A percentile compares a stretch with the other conserved stretches of the same genome.
Conservation (phyloP, 2,329 filamentous ascomycete genomes). For the Ascochyta clinopodiicola region DNA sequence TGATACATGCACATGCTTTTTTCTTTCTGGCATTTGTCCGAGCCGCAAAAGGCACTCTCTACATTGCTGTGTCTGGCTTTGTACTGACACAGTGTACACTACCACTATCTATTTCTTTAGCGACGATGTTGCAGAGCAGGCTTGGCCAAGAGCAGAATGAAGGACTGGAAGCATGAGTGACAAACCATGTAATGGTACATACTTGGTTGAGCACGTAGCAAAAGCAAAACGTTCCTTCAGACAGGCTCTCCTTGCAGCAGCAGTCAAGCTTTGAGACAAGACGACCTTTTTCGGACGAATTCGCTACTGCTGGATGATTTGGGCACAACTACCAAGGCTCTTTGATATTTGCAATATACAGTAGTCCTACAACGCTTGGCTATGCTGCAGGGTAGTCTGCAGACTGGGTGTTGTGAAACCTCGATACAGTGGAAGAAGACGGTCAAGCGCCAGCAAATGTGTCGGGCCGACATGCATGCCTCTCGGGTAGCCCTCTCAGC, state of each 20-base stretch:
- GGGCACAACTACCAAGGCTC: no score
- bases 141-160: slow-evolving; percentile 11
- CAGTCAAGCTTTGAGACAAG: no score
- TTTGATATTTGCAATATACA: no score
- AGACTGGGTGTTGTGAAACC: not conserved
- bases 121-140: slow-evolving; percentile 24
- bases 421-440: not conserved
- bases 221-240: slow-evolving; percentile 36
- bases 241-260: not conserved
- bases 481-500: not conserved
- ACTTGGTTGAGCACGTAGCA: slow-evolving; percentile 32
- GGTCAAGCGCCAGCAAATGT: not conserved
- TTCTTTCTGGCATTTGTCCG: slow-evolving; percentile 30
- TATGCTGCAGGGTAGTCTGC: no score
- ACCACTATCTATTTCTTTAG: slow-evolving; percentile 28
- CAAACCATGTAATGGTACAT: slow-evolving; percentile 23
- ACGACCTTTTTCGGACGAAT: no score
- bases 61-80: slow-evolving; percentile 29
- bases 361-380: no score
- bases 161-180: slow-evolving; percentile 14
- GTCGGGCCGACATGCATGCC: slow-evolving; percentile 8
- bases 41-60: not conserved
- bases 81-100: slow-evolving; percentile 37
- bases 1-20: slow-evolving; percentile 48
- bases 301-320: no score